Evolutionary conservation across 1,284 basidiomycete species (phyloP).

Genomic region (Pseudozyma thailandica): DNA sequence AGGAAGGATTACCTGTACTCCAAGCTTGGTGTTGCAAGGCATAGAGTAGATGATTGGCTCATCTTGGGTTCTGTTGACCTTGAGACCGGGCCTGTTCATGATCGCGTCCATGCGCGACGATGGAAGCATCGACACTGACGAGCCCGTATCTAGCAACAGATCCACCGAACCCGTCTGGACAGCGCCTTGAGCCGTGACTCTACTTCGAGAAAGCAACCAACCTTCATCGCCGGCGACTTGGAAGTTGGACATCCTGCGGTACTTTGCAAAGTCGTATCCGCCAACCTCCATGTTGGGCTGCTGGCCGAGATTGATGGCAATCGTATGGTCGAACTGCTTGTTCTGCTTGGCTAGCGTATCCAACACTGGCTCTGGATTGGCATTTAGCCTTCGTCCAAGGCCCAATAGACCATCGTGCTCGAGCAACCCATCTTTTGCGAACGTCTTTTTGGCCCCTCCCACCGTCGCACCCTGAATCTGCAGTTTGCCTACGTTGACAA

Average conservation of each 20-base stretch:
- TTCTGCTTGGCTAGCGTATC: slow-evolving; percentile 13
- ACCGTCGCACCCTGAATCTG: slow-evolving; percentile 11
- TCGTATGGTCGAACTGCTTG: background rate
- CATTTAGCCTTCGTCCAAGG: slow-evolving; percentile 13
- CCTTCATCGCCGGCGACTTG: slow-evolving; percentile 20
- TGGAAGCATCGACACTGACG: slow-evolving; percentile 36
- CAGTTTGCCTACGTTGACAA: slow-evolving; percentile 11
- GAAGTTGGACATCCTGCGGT: slow-evolving; percentile 20
- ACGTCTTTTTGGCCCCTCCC: slow-evolving; percentile 32
- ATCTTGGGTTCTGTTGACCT: slow-evolving; percentile 11
- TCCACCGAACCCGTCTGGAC: slow-evolving; percentile 1
- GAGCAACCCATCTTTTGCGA: slow-evolving; percentile 22
- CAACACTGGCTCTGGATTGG: slow-evolving; percentile 11
- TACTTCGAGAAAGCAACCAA: slow-evolving; percentile 19
- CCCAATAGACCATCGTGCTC: slow-evolving; percentile 43
- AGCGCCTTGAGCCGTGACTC: slow-evolving; percentile 17
- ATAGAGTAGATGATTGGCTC: slow-evolving; percentile 41
- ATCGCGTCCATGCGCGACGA: slow-evolving; percentile 25
- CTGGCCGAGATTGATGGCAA: slow-evolving; percentile 23
- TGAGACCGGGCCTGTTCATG: slow-evolving; percentile 26
- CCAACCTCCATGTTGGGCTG: slow-evolving; percentile 27
- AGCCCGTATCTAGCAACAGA: slow-evolving; percentile 37
- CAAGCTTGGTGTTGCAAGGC: slow-evolving; percentile 35
- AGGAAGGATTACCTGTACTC: slow-evolving; percentile 21
- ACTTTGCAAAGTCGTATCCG: slow-evolving; percentile 27